Evolutionary conservation across 345 rosid species (phyloP).

Genomic region (Erodium maritimum): DNA sequence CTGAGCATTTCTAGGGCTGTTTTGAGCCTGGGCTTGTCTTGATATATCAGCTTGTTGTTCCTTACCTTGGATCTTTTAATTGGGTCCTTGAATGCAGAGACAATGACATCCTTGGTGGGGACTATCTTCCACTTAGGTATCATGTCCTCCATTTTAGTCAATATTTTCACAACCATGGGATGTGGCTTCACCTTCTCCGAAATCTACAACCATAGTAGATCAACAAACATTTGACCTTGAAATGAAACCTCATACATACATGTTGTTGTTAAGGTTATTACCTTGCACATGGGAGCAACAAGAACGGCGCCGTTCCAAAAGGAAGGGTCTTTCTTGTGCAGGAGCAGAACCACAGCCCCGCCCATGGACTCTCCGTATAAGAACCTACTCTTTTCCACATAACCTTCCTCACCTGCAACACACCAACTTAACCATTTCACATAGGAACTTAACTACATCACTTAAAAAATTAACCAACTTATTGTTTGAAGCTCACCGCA

Average conservation of each 20-base stretch:
- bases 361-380: constrained; percentile 98
- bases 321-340: constrained; percentile 68
- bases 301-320: constrained; percentile 87
- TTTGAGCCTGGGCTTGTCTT: constrained; percentile 89
- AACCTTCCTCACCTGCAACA: constrained; percentile 54
- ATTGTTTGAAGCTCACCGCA: constrained; percentile 31
- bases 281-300: constrained; percentile 99
- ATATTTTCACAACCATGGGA: constrained; percentile 59
- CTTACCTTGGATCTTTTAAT: constrained; percentile 78
- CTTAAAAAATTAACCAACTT: neutral
- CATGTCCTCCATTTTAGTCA: constrained; percentile 69
- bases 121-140: constrained; percentile 98
- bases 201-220: constrained; percentile 30
- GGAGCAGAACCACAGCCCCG: constrained; percentile 80
- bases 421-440: too few relatives aligned
- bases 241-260: neutral
- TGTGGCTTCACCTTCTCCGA: constrained; percentile 95
- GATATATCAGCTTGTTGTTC: constrained; percentile 83
- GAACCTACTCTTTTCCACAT: constrained; percentile 67
- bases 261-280: constrained; percentile 2
- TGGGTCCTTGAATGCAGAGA: constrained; percentile 73
- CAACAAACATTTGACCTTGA: neutral
- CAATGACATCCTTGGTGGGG: constrained; percentile 79
- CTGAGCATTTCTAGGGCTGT: constrained; percentile 92
- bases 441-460: neutral